Conservation (phyloP, 2,329 filamentous ascomycete genomes). For the Elsinoe australis region DNA sequence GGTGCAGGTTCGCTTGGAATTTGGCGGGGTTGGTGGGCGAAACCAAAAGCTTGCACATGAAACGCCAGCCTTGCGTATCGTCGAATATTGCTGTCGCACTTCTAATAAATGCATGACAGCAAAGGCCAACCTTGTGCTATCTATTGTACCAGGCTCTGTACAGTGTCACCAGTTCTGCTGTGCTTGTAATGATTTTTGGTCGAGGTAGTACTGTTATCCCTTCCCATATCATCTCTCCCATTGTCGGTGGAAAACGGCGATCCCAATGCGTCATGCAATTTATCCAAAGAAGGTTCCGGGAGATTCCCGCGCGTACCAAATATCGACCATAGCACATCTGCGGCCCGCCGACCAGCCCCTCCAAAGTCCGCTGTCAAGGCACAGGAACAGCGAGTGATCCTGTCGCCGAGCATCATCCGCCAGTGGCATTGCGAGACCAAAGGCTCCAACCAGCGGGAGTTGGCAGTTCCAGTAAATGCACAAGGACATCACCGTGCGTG, state of each 20-base stretch:
- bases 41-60: constrained; percentile 6
- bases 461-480: background rate
- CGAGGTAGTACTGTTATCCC: no score
- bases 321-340: background rate
- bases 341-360: background rate
- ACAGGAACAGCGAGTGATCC: background rate
- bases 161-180: no score
- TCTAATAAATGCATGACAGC: background rate
- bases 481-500: background rate
- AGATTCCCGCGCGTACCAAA: background rate
- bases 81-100: background rate
- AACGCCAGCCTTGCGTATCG: constrained; percentile 9
- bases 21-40: constrained; percentile 4
- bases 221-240: no score
- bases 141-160: no score
- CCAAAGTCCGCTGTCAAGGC: constrained; percentile 3
- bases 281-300: constrained; percentile 7
- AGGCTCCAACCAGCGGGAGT: background rate
- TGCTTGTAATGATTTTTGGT: no score
- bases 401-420: constrained; percentile 11
- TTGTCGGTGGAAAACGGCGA: constrained; percentile 12
- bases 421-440: background rate
- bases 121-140: background rate
- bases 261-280: constrained; percentile 13
- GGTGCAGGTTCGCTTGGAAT: background rate